Evolutionary conservation across 805 yeast species (phyloP), one percentile per base, ranked within the genome.

Genomic region (Candida piceae): DNA sequence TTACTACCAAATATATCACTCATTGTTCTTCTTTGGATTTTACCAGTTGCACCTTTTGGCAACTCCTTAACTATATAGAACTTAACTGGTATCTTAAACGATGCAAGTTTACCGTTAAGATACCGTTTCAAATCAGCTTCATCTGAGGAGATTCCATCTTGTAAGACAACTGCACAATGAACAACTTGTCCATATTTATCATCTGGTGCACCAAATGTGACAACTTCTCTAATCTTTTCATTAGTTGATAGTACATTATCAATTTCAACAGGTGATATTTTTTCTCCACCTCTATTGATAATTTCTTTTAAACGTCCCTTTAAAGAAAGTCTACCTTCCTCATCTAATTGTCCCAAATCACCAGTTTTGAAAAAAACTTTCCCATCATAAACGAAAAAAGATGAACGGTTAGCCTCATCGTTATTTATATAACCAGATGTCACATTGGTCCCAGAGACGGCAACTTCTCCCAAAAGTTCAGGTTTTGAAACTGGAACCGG

Each of bases 21-120:
- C 48, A 80, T 74, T 44, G 67, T 69, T 45, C 84, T 64, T 52
- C 89, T 68, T 61, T 82, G 87, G 38, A 82, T 76, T 65, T 81
- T 81, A 18, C 88, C 89, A 1, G 89, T 81, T 6, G 89, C 82
- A 3, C 86, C 79, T 66, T 81, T 81, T 45, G 88, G 88, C 58
- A 81, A 66, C 18, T 66, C 63, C 12, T 78, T 72, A 7, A 80
- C 76, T 50, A 81, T 72, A 54, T 65, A 77, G 31, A 78, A 64
- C 57, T 66, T 69, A 13, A 55, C 62, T 1, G 89, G 88, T 10
- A 81, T 64, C 59, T 81, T 81, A 63, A 77, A 80, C 32, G 64
- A 54, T 20, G 84, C 65, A 3, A 80, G 60, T 47, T 67, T 70
- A 10, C 54, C 60, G 9, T 54, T 53, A 55, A 81, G 52, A 49